Evolutionary conservation across 305 asterid genomes (phyloP), one percentile per base, ranked within the genome.

Genomic region (Fraxinus paxiana): DNA sequence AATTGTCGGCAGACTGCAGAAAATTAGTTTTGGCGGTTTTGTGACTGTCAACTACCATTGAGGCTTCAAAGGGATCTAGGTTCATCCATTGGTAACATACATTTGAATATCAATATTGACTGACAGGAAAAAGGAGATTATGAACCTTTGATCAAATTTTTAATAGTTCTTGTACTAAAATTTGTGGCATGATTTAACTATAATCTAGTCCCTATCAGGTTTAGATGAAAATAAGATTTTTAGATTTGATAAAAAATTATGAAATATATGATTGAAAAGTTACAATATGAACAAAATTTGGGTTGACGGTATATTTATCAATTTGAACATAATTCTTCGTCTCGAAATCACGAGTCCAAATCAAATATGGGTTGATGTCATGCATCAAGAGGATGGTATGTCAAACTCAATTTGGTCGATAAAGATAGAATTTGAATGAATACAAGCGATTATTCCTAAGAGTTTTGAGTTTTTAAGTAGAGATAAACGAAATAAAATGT

Each of bases 1-100:
- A 2, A 15, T 82, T 54, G 80, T 70, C 28, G 82, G 86, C 83
- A 82, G 54, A 61, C 71, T 54, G 65, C 65, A 6, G 65, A 48
- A 48, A 48, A 48, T 48, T 48, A 80, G 87, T 81, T 86, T 81
- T 38, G 79, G 59, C 13, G 0, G 56, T 43, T 43, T 12, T 17
- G 26, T 38, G 86, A 5, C 77, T 18, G 48, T 63, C 65, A 31
- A 69, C 46, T 51, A 75, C 67, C 80, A 61, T 78, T 28, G 2
- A 18, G 82, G 17, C 73, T 61, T 0, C 41, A 63, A 72, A 63
- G 24, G 1, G 22, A 73, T 75, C 86, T 78, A 86, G 83, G 41
- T 83, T 84, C 85, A 80, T 0, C 31, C 59, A 26, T 65, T 65
- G 73, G 17, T 65, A 2, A 26, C 18, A 26, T 59, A 59, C 35